Evolutionary conservation across 2,329 filamentous ascomycete species (phyloP).

Genomic region (Xylariaceae sp.): DNA sequence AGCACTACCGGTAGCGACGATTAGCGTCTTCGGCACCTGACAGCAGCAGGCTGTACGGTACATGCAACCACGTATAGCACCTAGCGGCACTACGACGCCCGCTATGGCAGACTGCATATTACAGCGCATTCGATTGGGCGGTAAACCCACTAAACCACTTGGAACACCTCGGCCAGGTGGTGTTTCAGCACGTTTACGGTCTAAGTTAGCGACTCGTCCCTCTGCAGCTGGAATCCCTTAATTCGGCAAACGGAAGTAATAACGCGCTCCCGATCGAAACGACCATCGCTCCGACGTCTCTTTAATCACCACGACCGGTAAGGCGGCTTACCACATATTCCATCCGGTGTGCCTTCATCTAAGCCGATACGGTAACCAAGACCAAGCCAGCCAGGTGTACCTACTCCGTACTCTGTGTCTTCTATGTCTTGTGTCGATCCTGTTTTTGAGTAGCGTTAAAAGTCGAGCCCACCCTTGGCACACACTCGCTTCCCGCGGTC

Average conservation of each 20-base stretch:
- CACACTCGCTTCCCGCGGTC: not conserved
- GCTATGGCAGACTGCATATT: not conserved
- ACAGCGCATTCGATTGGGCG: constrained; percentile 5
- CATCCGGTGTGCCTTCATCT: not conserved
- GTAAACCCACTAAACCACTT: not conserved
- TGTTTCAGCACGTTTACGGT: constrained; percentile 8
- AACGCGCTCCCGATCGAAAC: constrained; percentile 1
- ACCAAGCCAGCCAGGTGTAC: no score
- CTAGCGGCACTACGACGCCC: no score
- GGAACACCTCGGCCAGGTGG: not conserved
- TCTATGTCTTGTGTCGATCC: not conserved
- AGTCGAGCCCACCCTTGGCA: not conserved
- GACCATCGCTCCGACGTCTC: not conserved
- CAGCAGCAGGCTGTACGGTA: not conserved
- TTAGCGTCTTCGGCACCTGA: not conserved
- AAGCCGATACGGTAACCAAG: no score
- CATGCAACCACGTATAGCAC: not conserved
- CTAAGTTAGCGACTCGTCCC: not conserved
- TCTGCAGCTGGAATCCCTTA: constrained; percentile 1
- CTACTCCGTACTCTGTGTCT: no score
- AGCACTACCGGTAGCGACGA: no score
- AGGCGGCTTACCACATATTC: not conserved
- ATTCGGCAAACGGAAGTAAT: constrained; percentile 15
- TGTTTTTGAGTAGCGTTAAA: not conserved
- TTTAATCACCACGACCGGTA: not conserved